These are phyloP conservation scores for Dentipellis fragilis DNA, from an alignment of 768 basidiomycete genomes.

Conservation along the genomic window DNA sequence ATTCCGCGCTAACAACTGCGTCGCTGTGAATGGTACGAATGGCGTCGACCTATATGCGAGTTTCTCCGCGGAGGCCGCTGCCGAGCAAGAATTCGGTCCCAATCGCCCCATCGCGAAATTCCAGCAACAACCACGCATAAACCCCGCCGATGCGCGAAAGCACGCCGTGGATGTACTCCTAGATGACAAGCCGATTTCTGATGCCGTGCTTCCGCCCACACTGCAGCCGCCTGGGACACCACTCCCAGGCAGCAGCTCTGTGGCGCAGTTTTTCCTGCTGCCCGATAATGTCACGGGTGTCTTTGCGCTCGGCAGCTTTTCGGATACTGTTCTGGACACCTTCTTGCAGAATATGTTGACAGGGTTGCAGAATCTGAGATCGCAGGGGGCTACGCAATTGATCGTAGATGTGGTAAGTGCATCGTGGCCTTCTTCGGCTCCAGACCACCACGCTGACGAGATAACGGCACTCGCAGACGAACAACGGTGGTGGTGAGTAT, in stretches of 20 bases:
- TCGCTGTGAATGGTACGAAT: slow-evolving; percentile 39
- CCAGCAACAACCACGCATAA: slow-evolving; percentile 15
- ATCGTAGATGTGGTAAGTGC: slow-evolving; percentile 42
- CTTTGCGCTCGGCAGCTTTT: slow-evolving; percentile 49
- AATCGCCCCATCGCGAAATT: slow-evolving; percentile 12
- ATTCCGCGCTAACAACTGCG: slow-evolving; percentile 43
- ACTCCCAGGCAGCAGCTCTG: slow-evolving; percentile 35
- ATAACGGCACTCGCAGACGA: not conserved
- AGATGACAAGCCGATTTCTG: slow-evolving; percentile 33
- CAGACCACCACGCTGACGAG: no score
- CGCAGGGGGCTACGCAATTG: slow-evolving; percentile 37
- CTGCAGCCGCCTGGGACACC: slow-evolving; percentile 26
- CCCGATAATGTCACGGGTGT: slow-evolving; percentile 44
- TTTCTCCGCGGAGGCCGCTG: not conserved
- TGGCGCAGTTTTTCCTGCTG: slow-evolving; percentile 47
- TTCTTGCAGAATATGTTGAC: slow-evolving; percentile 34
- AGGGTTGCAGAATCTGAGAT: slow-evolving; percentile 38
- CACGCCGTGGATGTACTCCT: slow-evolving; percentile 40
- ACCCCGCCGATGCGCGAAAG: slow-evolving; percentile 11
- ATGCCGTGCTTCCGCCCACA: slow-evolving; percentile 26
- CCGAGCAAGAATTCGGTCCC: not conserved
- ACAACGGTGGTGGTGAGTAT: not conserved
- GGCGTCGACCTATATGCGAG: slow-evolving; percentile 21
- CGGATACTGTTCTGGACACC: slow-evolving; percentile 29
- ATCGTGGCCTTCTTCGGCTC: no score